Percentiles rank a stretch among this genome's conserved stretches.
phyloP scores from a whole-genome alignment of 2,329 filamentous ascomycete genomes.

The Monilinia polystroma region DNA sequence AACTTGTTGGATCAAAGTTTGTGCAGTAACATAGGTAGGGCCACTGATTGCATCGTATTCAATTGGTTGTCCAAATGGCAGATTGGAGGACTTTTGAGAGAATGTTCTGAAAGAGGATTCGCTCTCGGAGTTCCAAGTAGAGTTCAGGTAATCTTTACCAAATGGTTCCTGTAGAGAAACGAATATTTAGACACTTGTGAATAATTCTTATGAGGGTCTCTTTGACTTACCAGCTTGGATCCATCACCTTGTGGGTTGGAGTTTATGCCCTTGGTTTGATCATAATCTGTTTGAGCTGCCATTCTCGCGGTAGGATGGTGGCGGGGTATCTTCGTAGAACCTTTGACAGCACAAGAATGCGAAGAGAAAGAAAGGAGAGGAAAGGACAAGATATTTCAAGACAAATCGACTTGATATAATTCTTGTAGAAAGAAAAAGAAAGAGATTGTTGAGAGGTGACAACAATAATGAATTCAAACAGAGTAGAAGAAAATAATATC shows the following conservation, averaged over 20 bases:
- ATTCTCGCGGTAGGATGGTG: conserved; percentile 25
- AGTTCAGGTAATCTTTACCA: conserved; percentile 34
- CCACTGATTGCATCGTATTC: conserved; percentile 67
- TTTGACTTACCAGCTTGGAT: conserved; percentile 29
- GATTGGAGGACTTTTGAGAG: conserved; percentile 47
- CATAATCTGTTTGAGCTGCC: conserved; percentile 34
- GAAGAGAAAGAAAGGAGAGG: neutral
- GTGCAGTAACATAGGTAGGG: conserved; percentile 88
- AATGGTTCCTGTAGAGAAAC: conserved; percentile 31
- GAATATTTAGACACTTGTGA: conserved; percentile 14
- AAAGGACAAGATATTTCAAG: neutral
- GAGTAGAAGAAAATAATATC: conserved; percentile 9
- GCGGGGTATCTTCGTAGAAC: conserved; percentile 16
- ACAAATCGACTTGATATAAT: conserved; percentile 14
- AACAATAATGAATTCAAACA: neutral
- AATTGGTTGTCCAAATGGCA: conserved; percentile 58
- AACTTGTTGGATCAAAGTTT: conserved; percentile 92
- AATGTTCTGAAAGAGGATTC: conserved; percentile 37
- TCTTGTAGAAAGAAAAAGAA: neutral
- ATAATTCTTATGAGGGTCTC: conserved; percentile 27
- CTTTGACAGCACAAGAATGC: neutral
- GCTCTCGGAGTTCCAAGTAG: conserved; percentile 37
- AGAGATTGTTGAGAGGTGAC: neutral
- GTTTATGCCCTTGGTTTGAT: conserved; percentile 32
- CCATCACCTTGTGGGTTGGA: conserved; percentile 34